Evolutionary conservation across 805 yeast species (phyloP).

Genomic region (Ogataea pini): DNA sequence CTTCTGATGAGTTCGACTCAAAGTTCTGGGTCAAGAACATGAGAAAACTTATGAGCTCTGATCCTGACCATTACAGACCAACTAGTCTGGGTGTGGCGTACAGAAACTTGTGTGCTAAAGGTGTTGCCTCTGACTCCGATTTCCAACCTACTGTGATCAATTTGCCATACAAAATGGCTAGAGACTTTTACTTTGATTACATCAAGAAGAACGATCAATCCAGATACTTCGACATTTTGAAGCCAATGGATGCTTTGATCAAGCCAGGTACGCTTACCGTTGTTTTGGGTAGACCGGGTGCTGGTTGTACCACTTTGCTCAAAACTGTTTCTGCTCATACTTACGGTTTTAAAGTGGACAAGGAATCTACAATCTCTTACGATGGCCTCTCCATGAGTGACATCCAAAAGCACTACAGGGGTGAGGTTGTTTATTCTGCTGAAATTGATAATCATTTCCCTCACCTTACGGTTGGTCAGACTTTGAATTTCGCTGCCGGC

Average conservation of each 20-base stretch:
- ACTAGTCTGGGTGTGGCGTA: conserved; percentile 60
- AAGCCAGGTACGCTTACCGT: conserved; percentile 67
- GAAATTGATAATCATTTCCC: conserved; percentile 72
- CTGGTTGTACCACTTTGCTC: conserved; percentile 72
- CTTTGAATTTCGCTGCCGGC: conserved; percentile 61
- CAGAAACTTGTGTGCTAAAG: conserved; percentile 58
- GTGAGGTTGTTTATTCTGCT: conserved; percentile 71
- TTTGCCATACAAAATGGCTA: conserved; percentile 37
- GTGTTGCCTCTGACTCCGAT: conserved; percentile 67
- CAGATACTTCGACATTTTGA: conserved; percentile 52
- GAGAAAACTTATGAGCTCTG: conserved; percentile 51
- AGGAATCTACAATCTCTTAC: conserved; percentile 48
- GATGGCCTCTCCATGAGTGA: conserved; percentile 56
- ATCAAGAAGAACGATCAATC: conserved; percentile 32
- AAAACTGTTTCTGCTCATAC: conserved; percentile 61
- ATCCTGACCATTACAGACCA: conserved; percentile 65
- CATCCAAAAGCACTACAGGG: conserved; percentile 54
- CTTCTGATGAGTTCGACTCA: conserved; percentile 56
- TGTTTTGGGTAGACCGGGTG: conserved; percentile 79
- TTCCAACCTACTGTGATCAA: conserved; percentile 62
- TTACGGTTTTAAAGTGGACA: conserved; percentile 55
- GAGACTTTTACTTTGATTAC: conserved; percentile 29
- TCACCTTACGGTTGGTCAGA: conserved; percentile 64
- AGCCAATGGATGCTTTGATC: conserved; percentile 65
- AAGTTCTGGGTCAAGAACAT: conserved; percentile 69